A percentile compares a stretch with the other conserved stretches of the same genome.
These are phyloP conservation scores for Dothistroma septosporum DNA, from an alignment of 2,329 filamentous ascomycete species.

Conservation along the genomic window DNA sequence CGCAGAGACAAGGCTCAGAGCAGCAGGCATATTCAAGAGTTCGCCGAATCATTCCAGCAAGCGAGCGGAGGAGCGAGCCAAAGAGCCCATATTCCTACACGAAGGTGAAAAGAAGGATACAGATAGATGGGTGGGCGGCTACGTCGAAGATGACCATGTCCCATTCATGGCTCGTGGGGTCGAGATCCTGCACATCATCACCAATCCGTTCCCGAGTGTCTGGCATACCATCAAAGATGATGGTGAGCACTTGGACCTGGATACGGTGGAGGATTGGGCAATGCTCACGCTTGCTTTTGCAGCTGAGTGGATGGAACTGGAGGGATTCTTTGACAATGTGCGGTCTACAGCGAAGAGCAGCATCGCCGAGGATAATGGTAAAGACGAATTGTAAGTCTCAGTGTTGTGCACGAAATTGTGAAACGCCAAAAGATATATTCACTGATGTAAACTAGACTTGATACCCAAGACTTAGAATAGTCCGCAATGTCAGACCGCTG, in stretches of 20 bases:
- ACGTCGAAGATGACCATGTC: conserved; percentile 75
- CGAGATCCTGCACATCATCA: conserved; percentile 84
- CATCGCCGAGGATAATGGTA: conserved; percentile 6
- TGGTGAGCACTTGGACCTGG: conserved; percentile 74
- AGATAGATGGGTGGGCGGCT: conserved; percentile 49
- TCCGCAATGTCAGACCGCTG: neutral
- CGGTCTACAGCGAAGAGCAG: conserved; percentile 5
- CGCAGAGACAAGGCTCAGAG: conserved; percentile 69
- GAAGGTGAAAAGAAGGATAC: conserved; percentile 54
- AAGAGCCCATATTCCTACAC: conserved; percentile 55
- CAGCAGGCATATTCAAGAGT: conserved; percentile 63
- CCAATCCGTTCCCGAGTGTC: conserved; percentile 71
- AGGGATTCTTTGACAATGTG: conserved; percentile 46
- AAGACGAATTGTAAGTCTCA: conserved; percentile 23
- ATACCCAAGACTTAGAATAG: conserved; percentile 1
- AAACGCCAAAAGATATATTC: neutral
- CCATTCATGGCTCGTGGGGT: conserved; percentile 87
- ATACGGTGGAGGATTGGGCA: conserved; percentile 82
- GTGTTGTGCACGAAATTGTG: neutral
- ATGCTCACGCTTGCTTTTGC: conserved; percentile 78
- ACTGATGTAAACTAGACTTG: conserved; percentile 3
- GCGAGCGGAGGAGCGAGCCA: conserved; percentile 7
- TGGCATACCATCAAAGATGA: conserved; percentile 88
- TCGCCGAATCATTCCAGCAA: conserved; percentile 48
- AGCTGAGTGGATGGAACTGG: conserved; percentile 88